These are phyloP conservation scores for Colletotrichum aenigma DNA, from an alignment of 2,329 filamentous ascomycete species.

Conservation along the genomic window DNA sequence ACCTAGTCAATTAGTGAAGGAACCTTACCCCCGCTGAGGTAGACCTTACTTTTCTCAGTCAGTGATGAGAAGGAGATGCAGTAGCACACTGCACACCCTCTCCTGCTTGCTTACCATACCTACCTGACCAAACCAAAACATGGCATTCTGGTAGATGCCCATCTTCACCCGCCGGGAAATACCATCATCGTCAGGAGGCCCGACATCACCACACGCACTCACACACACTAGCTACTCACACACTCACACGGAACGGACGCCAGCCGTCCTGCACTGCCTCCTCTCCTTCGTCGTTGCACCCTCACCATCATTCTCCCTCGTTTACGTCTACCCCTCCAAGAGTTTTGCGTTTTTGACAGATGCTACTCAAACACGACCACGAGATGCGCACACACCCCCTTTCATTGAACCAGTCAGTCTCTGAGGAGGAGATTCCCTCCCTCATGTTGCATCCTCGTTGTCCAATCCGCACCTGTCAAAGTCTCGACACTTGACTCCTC, in stretches of 20 bases:
- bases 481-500: background rate
- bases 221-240: background rate
- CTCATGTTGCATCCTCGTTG: background rate
- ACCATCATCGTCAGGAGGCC: constrained; percentile 1
- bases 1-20: background rate
- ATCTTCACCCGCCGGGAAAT: constrained; percentile 9
- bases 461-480: background rate
- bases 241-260: background rate
- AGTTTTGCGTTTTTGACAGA: background rate
- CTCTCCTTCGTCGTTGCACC: background rate
- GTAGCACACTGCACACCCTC: background rate
- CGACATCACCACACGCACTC: background rate
- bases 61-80: background rate
- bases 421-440: background rate
- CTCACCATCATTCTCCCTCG: background rate
- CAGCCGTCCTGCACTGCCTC: constrained; percentile 13
- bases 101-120: background rate
- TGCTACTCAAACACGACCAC: background rate
- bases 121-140: background rate
- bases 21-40: background rate
- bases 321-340: background rate
- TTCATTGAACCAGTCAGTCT: background rate
- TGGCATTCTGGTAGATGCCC: constrained; percentile 18
- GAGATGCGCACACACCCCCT: background rate
- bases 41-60: background rate